Conservation (phyloP, 331 rosid species). For the Acacia pycnantha region DNA sequence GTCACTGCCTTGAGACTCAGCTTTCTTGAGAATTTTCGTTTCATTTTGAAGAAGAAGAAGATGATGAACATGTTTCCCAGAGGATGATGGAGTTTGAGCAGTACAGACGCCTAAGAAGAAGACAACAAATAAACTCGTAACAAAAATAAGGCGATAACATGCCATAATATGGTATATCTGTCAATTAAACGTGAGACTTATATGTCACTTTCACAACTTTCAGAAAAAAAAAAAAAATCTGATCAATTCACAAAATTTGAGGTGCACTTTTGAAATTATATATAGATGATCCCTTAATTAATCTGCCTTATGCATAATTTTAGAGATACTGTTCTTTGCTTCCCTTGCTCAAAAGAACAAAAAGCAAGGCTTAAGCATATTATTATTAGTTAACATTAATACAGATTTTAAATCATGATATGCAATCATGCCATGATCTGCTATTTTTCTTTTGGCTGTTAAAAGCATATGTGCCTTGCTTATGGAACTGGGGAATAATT, state of each 20-base stretch:
- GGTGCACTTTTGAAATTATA: neutral
- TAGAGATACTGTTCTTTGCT: conserved; percentile 9
- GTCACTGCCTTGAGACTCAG: conserved; percentile 18
- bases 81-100: conserved; percentile 25
- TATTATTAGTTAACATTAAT: neutral
- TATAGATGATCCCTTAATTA: neutral
- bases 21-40: conserved; percentile 9
- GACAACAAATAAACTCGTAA: conserved; percentile 20
- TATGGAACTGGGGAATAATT: conserved; percentile 31
- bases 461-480: conserved; percentile 57
- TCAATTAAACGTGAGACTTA: neutral
- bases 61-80: conserved; percentile 8
- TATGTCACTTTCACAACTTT: conserved; percentile 12
- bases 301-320: neutral
- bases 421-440: neutral
- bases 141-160: conserved; percentile 3
- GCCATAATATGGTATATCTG: conserved; percentile 27
- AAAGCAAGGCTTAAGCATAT: neutral
- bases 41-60: conserved; percentile 2
- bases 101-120: conserved; percentile 17
- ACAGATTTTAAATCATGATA: neutral
- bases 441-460: neutral
- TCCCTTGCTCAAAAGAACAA: conserved; percentile 11
- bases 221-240: neutral
- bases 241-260: neutral